Evolutionary conservation across 2,329 filamentous ascomycete species (phyloP).

Genomic region (Pseudocercospora fijiensis): DNA sequence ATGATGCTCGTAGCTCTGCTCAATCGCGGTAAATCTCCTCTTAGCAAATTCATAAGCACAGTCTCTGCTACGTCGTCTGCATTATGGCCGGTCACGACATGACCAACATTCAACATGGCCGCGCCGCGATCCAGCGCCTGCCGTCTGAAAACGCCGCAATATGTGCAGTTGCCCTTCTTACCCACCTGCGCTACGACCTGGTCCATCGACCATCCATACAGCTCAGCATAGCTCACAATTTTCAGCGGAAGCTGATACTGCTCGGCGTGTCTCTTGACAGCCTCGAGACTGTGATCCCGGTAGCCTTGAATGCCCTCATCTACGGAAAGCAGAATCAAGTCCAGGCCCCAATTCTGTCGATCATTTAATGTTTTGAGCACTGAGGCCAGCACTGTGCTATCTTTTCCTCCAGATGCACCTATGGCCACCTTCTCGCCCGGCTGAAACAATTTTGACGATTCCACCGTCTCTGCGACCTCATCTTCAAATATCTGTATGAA

Average conservation of each 20-base stretch:
- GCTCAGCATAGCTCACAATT: constrained; percentile 87
- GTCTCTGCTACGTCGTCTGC: constrained; percentile 97
- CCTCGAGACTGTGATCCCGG: constrained; percentile 91
- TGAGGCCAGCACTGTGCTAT: constrained; percentile 92
- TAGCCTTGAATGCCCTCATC: constrained; percentile 98
- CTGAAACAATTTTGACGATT: constrained; percentile 73
- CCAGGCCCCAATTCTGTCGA: constrained; percentile 78
- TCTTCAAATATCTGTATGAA: constrained; percentile 87
- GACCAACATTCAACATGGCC: constrained; percentile 79
- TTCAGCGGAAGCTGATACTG: constrained; percentile 91
- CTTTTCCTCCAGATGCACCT: constrained; percentile 94
- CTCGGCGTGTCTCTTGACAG: constrained; percentile 86
- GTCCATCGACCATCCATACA: constrained; percentile 99
- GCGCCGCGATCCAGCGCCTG: constrained; percentile 93
- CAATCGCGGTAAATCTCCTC: constrained; percentile 83
- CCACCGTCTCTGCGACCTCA: constrained; percentile 92
- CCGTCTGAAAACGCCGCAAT: constrained; percentile 92
- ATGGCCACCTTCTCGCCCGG: constrained; percentile 87
- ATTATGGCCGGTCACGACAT: constrained; percentile 97
- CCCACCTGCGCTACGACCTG: constrained; percentile 94
- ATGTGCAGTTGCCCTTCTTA: constrained; percentile 98
- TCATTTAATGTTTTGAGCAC: constrained; percentile 94
- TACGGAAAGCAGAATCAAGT: constrained; percentile 84
- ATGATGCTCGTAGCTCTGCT: constrained; percentile 88
- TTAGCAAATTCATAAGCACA: constrained; percentile 92